Evolutionary conservation across 805 yeast genomes (phyloP).

Genomic region (Cyberlindnera euphorbiiphila): DNA sequence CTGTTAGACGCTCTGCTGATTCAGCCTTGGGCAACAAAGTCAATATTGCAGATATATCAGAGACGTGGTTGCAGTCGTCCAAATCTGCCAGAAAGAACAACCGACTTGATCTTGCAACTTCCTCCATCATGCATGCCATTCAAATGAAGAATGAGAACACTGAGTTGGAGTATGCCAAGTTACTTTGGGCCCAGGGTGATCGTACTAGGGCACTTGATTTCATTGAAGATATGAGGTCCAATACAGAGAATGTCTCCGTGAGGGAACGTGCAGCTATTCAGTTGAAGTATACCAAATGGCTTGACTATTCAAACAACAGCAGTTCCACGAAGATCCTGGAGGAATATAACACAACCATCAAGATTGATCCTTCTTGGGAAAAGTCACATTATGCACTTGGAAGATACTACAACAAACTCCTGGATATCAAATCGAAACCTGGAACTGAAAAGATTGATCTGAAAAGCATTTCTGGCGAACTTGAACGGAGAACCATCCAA

Average conservation of each 20-base stretch:
- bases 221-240: conserved; percentile 39
- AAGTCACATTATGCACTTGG: conserved; percentile 81
- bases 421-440: conserved; percentile 55
- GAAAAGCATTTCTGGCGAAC: conserved; percentile 41
- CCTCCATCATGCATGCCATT: conserved; percentile 57
- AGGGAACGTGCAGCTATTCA: conserved; percentile 44
- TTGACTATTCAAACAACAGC: conserved; percentile 80
- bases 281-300: conserved; percentile 81
- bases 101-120: conserved; percentile 68
- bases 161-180: conserved; percentile 72
- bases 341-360: conserved; percentile 60
- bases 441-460: conserved; percentile 17
- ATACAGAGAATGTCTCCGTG: conserved; percentile 15
- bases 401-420: conserved; percentile 68
- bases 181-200: conserved; percentile 88
- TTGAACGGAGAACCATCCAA: conserved; percentile 52
- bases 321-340: conserved; percentile 67
- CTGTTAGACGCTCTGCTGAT: conserved; percentile 53
- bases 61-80: conserved; percentile 57
- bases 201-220: conserved; percentile 76
- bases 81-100: conserved; percentile 62
- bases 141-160: conserved; percentile 37
- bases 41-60: conserved; percentile 35
- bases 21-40: conserved; percentile 23
- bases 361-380: conserved; percentile 59